Percentiles rank a stretch among this genome's conserved stretches.
Conservation (phyloP, 2,329 filamentous ascomycete genomes). For the Arachnomyces sp. region DNA sequence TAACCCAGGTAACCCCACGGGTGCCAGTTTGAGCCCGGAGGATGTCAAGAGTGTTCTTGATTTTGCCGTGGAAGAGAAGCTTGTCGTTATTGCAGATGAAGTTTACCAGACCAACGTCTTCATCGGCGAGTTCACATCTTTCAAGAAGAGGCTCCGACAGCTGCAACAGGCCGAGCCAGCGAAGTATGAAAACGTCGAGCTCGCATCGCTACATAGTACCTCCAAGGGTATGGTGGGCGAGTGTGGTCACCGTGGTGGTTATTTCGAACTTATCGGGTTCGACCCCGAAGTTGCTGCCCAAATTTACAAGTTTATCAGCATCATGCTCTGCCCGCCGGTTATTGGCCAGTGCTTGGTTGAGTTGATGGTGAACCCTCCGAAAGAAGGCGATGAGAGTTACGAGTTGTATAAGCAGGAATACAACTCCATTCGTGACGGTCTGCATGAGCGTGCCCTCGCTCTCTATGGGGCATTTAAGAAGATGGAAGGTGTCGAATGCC, state of each 20-base stretch:
- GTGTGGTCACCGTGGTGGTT: constrained; percentile 94
- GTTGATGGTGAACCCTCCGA: constrained; percentile 94
- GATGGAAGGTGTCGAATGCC: constrained; percentile 95
- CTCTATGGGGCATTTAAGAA: constrained; percentile 82
- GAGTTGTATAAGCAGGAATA: constrained; percentile 81
- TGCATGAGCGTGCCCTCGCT: constrained; percentile 72
- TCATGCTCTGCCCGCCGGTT: constrained; percentile 92
- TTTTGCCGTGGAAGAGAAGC: constrained; percentile 73
- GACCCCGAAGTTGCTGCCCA: constrained; percentile 76
- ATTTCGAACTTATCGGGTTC: constrained; percentile 93
- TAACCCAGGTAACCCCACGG: constrained; percentile 97
- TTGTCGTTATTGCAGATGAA: constrained; percentile 91
- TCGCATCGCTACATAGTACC: constrained; percentile 84
- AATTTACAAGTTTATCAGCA: constrained; percentile 98
- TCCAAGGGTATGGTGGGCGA: constrained; percentile 99
- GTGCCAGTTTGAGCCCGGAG: constrained; percentile 68
- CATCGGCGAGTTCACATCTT: constrained; percentile 84
- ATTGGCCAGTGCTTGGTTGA: constrained; percentile 94
- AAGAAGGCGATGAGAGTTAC: constrained; percentile 73
- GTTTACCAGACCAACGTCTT: constrained; percentile 99
- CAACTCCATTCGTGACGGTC: constrained; percentile 67
- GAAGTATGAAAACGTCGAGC: constrained; percentile 76
- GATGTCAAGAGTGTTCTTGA: constrained; percentile 82
- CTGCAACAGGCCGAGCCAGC: constrained; percentile 67
- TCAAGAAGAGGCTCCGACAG: constrained; percentile 78